phyloP scores from a whole-genome alignment of 768 basidiomycete species.

The Guyanaporus albipodus region DNA sequence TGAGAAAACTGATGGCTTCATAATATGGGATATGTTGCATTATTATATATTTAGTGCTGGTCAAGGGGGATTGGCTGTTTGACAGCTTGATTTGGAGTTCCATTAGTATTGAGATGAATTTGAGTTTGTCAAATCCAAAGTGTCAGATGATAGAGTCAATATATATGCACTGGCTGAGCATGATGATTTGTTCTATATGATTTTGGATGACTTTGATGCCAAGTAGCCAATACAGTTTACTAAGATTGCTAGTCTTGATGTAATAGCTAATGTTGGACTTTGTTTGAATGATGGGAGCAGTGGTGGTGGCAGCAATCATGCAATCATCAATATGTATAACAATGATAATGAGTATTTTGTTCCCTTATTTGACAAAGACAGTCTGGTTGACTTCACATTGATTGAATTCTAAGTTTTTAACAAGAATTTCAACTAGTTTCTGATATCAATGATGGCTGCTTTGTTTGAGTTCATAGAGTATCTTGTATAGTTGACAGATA shows the following conservation, averaged over 20 bases:
- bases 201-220: background rate
- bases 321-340: constrained; percentile 9
- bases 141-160: too few relatives aligned
- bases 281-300: background rate
- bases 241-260: background rate
- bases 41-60: background rate
- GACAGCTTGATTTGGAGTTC: too few relatives aligned
- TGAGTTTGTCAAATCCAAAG: too few relatives aligned
- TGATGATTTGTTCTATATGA: background rate
- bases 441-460: constrained; percentile 9
- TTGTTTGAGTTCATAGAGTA: constrained; percentile 13
- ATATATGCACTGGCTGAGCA: background rate
- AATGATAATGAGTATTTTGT: background rate
- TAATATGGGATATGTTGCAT: background rate
- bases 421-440: background rate
- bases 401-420: background rate
- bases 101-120: too few relatives aligned
- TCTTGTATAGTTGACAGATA: too few relatives aligned
- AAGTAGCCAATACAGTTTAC: constrained; percentile 11
- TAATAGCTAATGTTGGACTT: background rate
- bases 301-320: background rate
- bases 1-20: background rate
- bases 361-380: background rate
- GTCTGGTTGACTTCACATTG: background rate
- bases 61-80: background rate